A percentile compares a stretch with the other conserved stretches of the same genome.
Conservation (phyloP, 2,329 filamentous ascomycete species). For the Pyricularia grisea region DNA sequence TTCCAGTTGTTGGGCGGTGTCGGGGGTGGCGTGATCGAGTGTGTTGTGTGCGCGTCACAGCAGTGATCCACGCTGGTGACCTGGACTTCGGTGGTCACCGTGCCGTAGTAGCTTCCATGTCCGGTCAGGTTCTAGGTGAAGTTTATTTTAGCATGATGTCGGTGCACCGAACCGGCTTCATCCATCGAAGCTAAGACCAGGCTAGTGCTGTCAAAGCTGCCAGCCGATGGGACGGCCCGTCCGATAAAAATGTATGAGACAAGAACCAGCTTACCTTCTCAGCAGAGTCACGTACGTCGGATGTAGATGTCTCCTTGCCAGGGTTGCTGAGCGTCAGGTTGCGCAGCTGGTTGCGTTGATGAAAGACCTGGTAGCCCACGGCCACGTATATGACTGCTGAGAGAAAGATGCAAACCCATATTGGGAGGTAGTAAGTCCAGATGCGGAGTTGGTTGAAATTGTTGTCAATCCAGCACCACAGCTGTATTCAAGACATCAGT, state of each 20-base stretch:
- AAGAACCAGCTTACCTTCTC: conserved; percentile 23
- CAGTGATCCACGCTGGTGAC: conserved; percentile 23
- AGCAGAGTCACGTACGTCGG: conserved; percentile 16
- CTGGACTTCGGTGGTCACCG: conserved; percentile 43
- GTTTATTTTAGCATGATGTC: neutral
- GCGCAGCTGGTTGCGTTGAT: conserved; percentile 42
- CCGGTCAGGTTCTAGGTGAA: conserved; percentile 13
- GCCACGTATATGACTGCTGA: conserved; percentile 45
- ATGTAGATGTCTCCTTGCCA: conserved; percentile 19
- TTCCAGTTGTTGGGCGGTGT: conserved; percentile 12
- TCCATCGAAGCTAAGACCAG: too few species aligned
- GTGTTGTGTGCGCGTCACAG: conserved; percentile 6
- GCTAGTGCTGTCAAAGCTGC: neutral
- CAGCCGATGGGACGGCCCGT: neutral
- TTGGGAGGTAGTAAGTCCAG: conserved; percentile 51
- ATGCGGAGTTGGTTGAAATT: conserved; percentile 48
- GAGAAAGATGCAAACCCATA: conserved; percentile 49
- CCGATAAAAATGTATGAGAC: neutral
- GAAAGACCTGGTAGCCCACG: conserved; percentile 51
- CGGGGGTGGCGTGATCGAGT: conserved; percentile 9
- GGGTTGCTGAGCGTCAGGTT: conserved; percentile 42
- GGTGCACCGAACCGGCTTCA: neutral
- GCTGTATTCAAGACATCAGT: conserved; percentile 21
- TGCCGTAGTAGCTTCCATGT: conserved; percentile 31
- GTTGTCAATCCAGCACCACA: conserved; percentile 53